Evolutionary conservation across 768 basidiomycete species (phyloP).

Genomic region (Omphalotus guepiniiformis): DNA sequence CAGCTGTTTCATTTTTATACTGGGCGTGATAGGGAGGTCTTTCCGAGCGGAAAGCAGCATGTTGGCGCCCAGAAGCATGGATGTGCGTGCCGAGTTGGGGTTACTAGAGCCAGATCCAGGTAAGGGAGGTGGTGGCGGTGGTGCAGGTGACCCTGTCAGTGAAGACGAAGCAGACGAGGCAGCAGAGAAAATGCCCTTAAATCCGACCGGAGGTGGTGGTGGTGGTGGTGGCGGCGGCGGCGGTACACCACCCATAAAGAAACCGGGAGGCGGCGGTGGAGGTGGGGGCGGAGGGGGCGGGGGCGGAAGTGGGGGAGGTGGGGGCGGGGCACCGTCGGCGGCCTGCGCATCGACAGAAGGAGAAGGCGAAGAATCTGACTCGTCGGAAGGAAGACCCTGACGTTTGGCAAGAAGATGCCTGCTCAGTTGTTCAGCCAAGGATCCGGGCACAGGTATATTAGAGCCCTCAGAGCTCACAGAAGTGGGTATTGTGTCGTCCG

Average conservation of each 20-base stretch:
- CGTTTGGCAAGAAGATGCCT: conserved; percentile 53
- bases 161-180: conserved; percentile 12
- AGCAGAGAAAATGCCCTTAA: conserved; percentile 20
- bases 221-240: conserved; percentile 34
- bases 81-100: conserved; percentile 51
- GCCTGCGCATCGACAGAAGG: conserved; percentile 20
- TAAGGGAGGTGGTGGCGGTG: conserved; percentile 33
- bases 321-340: conserved; percentile 28
- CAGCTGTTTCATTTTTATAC: conserved; percentile 93
- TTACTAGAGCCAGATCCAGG: conserved; percentile 17
- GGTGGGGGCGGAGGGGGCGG: conserved; percentile 22
- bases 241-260: conserved; percentile 10
- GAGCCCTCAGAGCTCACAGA: conserved; percentile 48
- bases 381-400: conserved; percentile 33
- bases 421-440: conserved; percentile 59
- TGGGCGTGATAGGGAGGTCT: conserved; percentile 79
- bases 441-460: conserved; percentile 35
- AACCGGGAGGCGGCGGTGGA: conserved; percentile 20
- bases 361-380: conserved; percentile 9
- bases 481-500: conserved; percentile 53
- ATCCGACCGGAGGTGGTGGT: conserved; percentile 32
- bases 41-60: conserved; percentile 66
- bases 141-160: conserved; percentile 16
- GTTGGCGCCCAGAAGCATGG: conserved; percentile 55
- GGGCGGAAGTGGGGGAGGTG: conserved; percentile 22